Base-by-base conservation (phyloP, 352 stramenopile species). In the Pythium aquatile region DNA sequence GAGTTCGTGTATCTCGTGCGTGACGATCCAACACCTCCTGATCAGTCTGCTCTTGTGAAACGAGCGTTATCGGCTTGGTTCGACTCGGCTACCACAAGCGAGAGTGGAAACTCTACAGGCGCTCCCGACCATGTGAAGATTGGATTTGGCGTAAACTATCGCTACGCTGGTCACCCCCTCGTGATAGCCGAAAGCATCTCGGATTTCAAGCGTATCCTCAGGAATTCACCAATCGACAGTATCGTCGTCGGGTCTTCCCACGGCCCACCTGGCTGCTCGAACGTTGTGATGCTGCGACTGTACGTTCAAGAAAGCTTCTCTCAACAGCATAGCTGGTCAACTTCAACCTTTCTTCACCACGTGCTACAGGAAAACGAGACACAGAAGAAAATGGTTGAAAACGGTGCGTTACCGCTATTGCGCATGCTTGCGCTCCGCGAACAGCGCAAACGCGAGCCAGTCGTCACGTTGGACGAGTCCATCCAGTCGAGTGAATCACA, bases 1-100 rank as follows among this genome's bases (percentile, higher is more conserved):
- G 70, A 74, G 30, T 73, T 61, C 26, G 32, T 66, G 2, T 76
- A 67, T 46, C 56, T 74, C 14, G 47, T 69, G 5, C 68, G 44
- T 28, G 28, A 55, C 51, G 8, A 54, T 3, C 5, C 30, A 4
- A 13, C 24, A 7, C 14, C 24, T 10, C 13, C 55, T 40, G 14
- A 13, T 44, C 8, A 40, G 42, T 42, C 39, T 46, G 32, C 40
- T 11, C 26, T 69, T 7, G 28, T 60, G 35, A 16, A 24, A 3
- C 33, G 47, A 20, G 55, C 63, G 14, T 37, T 69, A 14, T 20
- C 35, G 5, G 30, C 63, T 5, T 69, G 46, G 63, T 69, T 69
- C 47, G 55, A 51, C 11, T 51, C 24, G 40, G 33, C 42, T 16
- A 30, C 5, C 24, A 37, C 13, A 53, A 54, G 3, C 33, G 26